Base-by-base conservation (phyloP, 2,329 filamentous ascomycete species). In the Chalaropsis ovoidea region DNA sequence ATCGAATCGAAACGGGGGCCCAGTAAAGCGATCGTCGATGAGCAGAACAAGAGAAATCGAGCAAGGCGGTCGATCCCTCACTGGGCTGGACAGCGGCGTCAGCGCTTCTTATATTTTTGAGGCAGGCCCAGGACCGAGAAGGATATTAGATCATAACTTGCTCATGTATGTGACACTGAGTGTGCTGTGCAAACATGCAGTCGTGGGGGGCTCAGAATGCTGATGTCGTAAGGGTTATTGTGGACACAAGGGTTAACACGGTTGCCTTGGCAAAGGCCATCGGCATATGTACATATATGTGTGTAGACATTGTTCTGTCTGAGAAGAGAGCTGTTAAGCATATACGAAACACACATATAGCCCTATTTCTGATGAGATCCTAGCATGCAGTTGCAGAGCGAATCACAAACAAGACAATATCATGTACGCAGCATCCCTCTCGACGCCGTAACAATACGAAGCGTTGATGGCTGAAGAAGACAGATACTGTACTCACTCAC, bases 141-240 rank as follows among this genome's bases (percentile, higher is more conserved):
- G 58, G 27, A 62, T 66, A 66, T 66, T 54, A 54, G 39, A 54
- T 66, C 64, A 66, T 66, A 62, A 66, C 58, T 66, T 66, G 45
- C 58, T 66, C 64, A 66, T 47, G 43, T 63, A 35, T 47, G 39
- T 47, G 61, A 47, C 42, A 19, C 45, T 24, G 10, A 24, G 43
- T 45, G 22, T 63, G 19, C 42, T 39, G 31, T 47, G 13, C 13
- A 27, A 61, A 65, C 42, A 17, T 11, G 54, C 42, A 47, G 47
- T 45, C 42, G 24, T 54, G 27, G 35, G 31, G 4, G 31, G 7
- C 11, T 43, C 2, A 15, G 42, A 43, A n/a, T n/a, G 17, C 13
- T 10, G 42, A 1, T n/a, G 7, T 13, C 11, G 43, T 47, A 47
- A 47, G 43, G 43, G 43, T 47, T n/a, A n/a, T 2, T 47, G 11